Conservation (phyloP, 306 rosid genomes). For the Astragalus membranaceus region DNA sequence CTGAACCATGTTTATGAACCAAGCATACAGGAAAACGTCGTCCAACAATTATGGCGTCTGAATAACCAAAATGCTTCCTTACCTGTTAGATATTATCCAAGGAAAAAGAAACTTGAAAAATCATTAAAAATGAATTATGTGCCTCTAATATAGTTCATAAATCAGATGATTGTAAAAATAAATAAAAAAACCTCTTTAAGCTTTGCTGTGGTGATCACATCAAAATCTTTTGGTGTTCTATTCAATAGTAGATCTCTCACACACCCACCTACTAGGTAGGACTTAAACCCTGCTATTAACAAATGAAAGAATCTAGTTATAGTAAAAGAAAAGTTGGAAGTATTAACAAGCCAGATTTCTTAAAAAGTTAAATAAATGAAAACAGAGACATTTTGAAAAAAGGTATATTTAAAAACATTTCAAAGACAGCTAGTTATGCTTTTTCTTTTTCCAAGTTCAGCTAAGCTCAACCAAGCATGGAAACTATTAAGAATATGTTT, state of each 20-base stretch:
- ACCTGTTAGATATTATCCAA: constrained; percentile 40
- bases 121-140: background rate
- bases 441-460: background rate
- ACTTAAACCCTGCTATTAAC: constrained; percentile 60
- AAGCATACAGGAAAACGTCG: constrained; percentile 74
- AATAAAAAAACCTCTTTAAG: constrained; percentile 48
- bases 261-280: constrained; percentile 95
- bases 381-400: background rate
- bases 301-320: constrained; percentile 15
- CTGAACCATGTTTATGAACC: constrained; percentile 51
- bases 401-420: background rate
- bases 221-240: constrained; percentile 82
- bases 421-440: background rate
- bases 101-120: background rate
- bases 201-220: constrained; percentile 78
- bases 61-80: constrained; percentile 35
- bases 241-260: constrained; percentile 81
- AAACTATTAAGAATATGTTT: background rate
- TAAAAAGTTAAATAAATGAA: background rate
- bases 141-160: constrained; percentile 8
- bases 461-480: constrained; percentile 3
- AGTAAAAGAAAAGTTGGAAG: background rate
- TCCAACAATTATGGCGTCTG: constrained; percentile 52
- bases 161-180: background rate
- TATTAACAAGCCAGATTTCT: background rate